A percentile compares a stretch with the other conserved stretches of the same genome.
Evolutionary conservation across 805 yeast genomes (phyloP).

Genomic region (Starmerella tilneyi): DNA sequence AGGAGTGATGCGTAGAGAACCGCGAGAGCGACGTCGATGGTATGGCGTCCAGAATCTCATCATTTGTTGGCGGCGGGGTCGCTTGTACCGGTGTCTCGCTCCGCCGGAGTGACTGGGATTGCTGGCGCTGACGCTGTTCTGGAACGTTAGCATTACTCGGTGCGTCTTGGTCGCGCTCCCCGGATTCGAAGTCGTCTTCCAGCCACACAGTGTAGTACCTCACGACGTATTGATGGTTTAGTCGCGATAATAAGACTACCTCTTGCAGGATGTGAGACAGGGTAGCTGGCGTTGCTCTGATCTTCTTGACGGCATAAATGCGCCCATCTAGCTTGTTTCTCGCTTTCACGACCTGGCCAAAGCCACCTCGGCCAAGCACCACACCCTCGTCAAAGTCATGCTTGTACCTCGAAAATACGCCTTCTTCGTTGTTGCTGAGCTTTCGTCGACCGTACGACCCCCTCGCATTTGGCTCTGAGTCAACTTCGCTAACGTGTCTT

Average conservation of each 20-base stretch:
- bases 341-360: slow-evolving; percentile 97
- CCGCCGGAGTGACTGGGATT: too few species aligned
- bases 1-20: slow-evolving; percentile 17
- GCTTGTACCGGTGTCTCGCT: background rate
- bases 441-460: slow-evolving; percentile 10
- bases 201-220: slow-evolving; percentile 97
- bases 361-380: slow-evolving; percentile 85
- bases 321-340: slow-evolving; percentile 89
- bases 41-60: slow-evolving; percentile 21
- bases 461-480: background rate
- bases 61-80: background rate
- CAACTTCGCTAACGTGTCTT: background rate
- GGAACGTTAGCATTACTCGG: too few species aligned
- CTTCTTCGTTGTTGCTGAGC: slow-evolving; percentile 16
- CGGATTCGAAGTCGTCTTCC: slow-evolving; percentile 48
- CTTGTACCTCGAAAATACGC: slow-evolving; percentile 57
- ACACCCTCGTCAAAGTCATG: slow-evolving; percentile 94
- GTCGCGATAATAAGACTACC: slow-evolving; percentile 79
- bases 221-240: slow-evolving; percentile 92
- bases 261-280: slow-evolving; percentile 76
- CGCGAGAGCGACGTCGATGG: slow-evolving; percentile 23
- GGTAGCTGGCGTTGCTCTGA: slow-evolving; percentile 44
- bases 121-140: background rate
- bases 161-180: background rate
- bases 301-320: slow-evolving; percentile 87